phyloP scores from a whole-genome alignment of 1,284 basidiomycete species.

The Fereydounia khargensis region DNA sequence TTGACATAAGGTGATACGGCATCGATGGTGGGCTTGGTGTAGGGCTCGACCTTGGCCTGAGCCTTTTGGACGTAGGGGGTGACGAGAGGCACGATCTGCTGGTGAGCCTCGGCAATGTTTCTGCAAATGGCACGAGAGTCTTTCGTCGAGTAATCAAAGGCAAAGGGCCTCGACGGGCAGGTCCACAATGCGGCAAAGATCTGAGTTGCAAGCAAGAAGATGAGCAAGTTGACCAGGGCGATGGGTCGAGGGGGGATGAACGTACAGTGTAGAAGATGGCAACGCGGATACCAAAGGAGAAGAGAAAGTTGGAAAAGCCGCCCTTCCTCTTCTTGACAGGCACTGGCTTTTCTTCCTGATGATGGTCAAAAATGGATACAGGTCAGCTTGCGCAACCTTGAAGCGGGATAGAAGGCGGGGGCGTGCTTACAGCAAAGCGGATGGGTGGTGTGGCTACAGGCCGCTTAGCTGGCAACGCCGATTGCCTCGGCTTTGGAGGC shows the following conservation, averaged over 20 bases:
- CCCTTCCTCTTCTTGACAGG: slow-evolving; percentile 1
- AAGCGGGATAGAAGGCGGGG: no score
- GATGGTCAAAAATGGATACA: no score
- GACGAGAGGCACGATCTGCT: slow-evolving; percentile 38
- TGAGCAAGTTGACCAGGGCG: slow-evolving; percentile 60
- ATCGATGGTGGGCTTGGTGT: slow-evolving; percentile 38
- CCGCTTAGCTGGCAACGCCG: no score
- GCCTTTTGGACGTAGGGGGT: slow-evolving; percentile 25
- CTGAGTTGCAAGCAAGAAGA: slow-evolving; percentile 5
- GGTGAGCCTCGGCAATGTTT: slow-evolving; percentile 39
- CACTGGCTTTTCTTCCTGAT: no score
- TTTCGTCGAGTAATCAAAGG: slow-evolving; percentile 42
- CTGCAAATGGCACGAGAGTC: slow-evolving; percentile 46
- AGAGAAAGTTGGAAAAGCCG: slow-evolving; percentile 27
- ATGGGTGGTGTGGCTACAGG: no score
- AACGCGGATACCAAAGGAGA: slow-evolving; percentile 22
- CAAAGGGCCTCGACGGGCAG: slow-evolving; percentile 46
- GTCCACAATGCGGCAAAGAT: slow-evolving; percentile 42
- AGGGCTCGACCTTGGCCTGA: slow-evolving; percentile 38
- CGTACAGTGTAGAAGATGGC: slow-evolving; percentile 29
- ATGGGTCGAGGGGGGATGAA: slow-evolving; percentile 59
- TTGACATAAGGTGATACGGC: slow-evolving; percentile 29
- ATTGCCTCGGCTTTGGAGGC: no score
- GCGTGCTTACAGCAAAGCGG: no score
- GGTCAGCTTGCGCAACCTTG: no score